phyloP scores from a whole-genome alignment of 352 stramenopile species.

The Pythium folliculosum region DNA sequence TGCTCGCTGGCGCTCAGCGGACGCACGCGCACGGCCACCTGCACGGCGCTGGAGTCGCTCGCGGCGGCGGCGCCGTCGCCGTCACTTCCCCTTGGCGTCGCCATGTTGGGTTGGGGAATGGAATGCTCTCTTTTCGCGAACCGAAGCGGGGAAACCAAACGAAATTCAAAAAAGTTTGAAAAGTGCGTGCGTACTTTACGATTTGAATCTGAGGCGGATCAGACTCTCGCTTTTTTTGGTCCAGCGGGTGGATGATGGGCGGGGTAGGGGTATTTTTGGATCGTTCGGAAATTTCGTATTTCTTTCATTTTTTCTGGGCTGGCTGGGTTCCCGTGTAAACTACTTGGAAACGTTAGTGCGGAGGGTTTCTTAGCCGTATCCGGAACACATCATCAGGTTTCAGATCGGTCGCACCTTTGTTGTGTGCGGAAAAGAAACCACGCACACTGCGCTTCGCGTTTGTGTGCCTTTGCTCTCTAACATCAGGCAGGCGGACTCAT shows the following conservation, averaged over 20 bases:
- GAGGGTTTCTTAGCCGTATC: background rate
- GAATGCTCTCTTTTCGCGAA: background rate
- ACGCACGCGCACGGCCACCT: constrained; percentile 57
- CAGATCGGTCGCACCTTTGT: constrained; percentile 16
- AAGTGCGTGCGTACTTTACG: constrained; percentile 23
- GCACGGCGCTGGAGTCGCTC: constrained; percentile 35
- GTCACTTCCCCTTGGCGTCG: background rate
- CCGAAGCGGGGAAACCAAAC: background rate
- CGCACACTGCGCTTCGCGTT: constrained; percentile 1
- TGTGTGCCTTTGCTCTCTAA: background rate
- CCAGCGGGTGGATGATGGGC: background rate
- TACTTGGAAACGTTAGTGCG: constrained; percentile 6
- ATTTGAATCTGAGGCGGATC: background rate
- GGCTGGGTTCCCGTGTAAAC: background rate
- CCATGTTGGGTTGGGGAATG: constrained; percentile 14
- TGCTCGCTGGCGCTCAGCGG: constrained; percentile 45
- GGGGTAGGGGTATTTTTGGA: background rate
- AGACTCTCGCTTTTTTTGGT: background rate
- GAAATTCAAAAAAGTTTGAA: constrained; percentile 12
- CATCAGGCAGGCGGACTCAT: constrained; percentile 2
- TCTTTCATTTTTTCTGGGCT: background rate
- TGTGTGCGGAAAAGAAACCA: constrained; percentile 11
- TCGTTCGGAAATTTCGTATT: background rate
- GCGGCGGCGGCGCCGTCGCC: background rate
- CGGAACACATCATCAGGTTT: constrained; percentile 8